Evolutionary conservation across 139 green algal genomes (phyloP).

Genomic region (Eudorina sp.): DNA sequence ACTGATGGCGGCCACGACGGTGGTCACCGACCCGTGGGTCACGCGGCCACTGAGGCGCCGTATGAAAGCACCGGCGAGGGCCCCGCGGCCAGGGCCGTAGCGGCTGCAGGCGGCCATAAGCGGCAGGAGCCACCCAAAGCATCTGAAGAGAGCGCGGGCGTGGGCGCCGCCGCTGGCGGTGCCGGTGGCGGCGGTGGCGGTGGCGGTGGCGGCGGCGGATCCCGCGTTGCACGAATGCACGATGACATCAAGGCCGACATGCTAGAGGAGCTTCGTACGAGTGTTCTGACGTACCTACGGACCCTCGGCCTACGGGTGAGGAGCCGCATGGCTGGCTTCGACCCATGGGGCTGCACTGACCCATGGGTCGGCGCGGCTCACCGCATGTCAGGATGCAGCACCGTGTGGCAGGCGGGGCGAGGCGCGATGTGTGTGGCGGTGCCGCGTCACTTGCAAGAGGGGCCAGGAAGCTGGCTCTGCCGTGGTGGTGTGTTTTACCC

Average conservation of each 20-base stretch:
- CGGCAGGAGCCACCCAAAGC: background rate
- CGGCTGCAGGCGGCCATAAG: background rate
- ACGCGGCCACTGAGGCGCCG: no score
- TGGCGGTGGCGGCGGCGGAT: background rate
- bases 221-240: background rate
- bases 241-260: background rate
- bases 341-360: no score
- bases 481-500: no score
- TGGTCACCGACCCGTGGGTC: background rate
- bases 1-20: background rate
- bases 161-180: background rate
- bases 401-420: no score
- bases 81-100: background rate
- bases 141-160: background rate
- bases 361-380: no score
- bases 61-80: background rate
- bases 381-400: no score
- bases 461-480: no score
- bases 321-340: no score
- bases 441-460: no score
- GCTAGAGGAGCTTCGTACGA: background rate
- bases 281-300: background rate
- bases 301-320: no score
- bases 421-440: no score
- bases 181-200: background rate